Conservation (phyloP, 2,329 filamentous ascomycete species). For the Pseudocercospora ulei region DNA sequence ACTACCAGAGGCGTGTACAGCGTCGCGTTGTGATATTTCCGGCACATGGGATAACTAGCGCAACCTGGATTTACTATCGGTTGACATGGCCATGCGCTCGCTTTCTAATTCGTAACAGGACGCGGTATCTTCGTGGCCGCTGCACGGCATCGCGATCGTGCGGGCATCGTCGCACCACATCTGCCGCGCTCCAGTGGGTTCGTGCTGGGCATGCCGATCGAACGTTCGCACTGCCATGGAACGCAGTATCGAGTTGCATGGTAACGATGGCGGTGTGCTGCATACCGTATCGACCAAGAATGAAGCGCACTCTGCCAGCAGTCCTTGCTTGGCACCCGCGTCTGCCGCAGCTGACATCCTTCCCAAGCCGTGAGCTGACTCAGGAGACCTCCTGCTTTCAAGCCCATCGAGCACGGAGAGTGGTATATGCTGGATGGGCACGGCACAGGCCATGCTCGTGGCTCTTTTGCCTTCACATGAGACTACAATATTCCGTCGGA, state of each 20-base stretch:
- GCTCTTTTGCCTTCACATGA: no score
- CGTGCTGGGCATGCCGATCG: no score
- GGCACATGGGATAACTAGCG: no score
- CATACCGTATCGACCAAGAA: slow-evolving; percentile 5
- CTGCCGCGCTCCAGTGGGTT: no score
- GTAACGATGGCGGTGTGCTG: slow-evolving; percentile 2
- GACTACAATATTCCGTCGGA: no score
- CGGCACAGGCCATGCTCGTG: no score
- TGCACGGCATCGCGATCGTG: slow-evolving; percentile 1
- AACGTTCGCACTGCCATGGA: neutral
- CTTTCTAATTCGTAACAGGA: no score
- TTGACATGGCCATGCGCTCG: no score
- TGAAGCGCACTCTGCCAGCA: neutral
- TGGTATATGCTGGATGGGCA: neutral
- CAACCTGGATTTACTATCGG: no score
- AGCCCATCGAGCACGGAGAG: slow-evolving; percentile 3
- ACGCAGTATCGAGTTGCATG: slow-evolving; percentile 1
- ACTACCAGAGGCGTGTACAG: neutral
- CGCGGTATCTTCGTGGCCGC: neutral
- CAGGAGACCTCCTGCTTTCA: slow-evolving; percentile 5
- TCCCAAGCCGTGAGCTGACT: slow-evolving; percentile 1
- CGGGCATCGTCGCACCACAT: no score
- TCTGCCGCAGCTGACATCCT: slow-evolving; percentile 7
- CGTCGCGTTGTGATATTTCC: neutral
- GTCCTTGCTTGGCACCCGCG: slow-evolving; percentile 1